A percentile compares a stretch with the other conserved stretches of the same genome.
Evolutionary conservation across 495 filamentous ascomycete species (phyloP).

Genomic region (Cryomyces antarcticus): DNA sequence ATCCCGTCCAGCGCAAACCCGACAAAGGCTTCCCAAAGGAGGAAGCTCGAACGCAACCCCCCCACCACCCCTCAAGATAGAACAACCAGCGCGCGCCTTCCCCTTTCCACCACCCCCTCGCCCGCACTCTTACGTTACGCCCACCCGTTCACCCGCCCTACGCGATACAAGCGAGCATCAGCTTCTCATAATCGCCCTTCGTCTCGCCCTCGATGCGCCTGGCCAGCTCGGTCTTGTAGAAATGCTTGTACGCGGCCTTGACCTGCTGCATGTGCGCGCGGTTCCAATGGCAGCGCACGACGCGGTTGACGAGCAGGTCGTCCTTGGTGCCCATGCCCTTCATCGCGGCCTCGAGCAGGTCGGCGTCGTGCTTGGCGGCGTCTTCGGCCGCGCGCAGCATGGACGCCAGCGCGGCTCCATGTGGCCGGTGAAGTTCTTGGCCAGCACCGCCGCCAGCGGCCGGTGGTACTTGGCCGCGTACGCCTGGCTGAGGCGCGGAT

Average conservation of each 20-base stretch:
- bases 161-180: constrained; percentile 32
- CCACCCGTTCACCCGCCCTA: neutral
- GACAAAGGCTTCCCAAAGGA: too few relatives aligned
- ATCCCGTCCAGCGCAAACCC: too few relatives aligned
- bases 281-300: constrained; percentile 68
- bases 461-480: constrained; percentile 47
- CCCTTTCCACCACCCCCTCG: too few relatives aligned
- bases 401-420: constrained; percentile 71
- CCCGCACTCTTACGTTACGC: neutral
- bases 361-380: constrained; percentile 63
- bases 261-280: constrained; percentile 47
- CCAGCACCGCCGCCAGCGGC: constrained; percentile 48
- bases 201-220: constrained; percentile 59
- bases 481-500: constrained; percentile 56
- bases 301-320: constrained; percentile 46
- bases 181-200: constrained; percentile 61
- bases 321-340: constrained; percentile 75
- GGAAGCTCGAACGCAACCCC: too few relatives aligned
- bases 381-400: constrained; percentile 62
- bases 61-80: too few relatives aligned
- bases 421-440: constrained; percentile 71
- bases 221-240: constrained; percentile 39
- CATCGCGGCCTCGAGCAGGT: constrained; percentile 67
- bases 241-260: constrained; percentile 46
- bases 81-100: too few relatives aligned